Evolutionary conservation across 768 basidiomycete genomes (phyloP), one percentile per base, ranked within the genome.

Genomic region (Hebeloma cylindrosporum): DNA sequence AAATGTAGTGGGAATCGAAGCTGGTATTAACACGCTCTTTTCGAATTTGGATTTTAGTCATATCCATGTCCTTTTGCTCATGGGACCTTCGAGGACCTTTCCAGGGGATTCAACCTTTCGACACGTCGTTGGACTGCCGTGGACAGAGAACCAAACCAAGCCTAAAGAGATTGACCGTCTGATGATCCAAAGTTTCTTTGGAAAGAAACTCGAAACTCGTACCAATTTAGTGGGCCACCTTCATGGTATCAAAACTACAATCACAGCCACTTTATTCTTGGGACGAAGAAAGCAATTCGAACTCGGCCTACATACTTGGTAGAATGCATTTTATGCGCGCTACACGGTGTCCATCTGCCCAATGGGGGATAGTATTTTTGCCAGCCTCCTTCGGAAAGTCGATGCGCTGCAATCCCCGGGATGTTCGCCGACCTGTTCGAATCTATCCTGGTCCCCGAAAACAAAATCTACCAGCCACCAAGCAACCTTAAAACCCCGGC

Each of bases 331-430:
- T 41, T 26, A 34, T 36, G 38, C 39, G 26, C 32, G 22, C 16
- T 30, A 16, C 32, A 16, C 26, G 47, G 40, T 22, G 33, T 35
- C 14, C 28, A 48, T 13, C 20, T 25, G 31, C 38, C 30, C 30
- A 33, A 42, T 37, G 36, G 29, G 31, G 42, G 11, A 39, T 11
- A 21, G n/a, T n/a, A 51, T 43, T 34, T 17, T 7, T 8, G 49
- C 45, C 44, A 51, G 40, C 47, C 49, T 30, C 49, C 38, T 23
- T 7, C 22, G 38, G 43, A 16, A 30, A 37, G 33, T 47, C 43
- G 55, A 53, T 56, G 51, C 51, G 35, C 29, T 38, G 23, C 29
- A 45, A 25, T 48, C 43, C 41, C 39, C 38, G 23, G 26, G 41
- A 38, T 47, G 46, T 48, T 36, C 16, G 28, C 39, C 47, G 40